Evolutionary conservation across 495 filamentous ascomycete genomes (phyloP), one percentile per base, ranked within the genome.

Genomic region (Aspergillus ellipticus): DNA sequence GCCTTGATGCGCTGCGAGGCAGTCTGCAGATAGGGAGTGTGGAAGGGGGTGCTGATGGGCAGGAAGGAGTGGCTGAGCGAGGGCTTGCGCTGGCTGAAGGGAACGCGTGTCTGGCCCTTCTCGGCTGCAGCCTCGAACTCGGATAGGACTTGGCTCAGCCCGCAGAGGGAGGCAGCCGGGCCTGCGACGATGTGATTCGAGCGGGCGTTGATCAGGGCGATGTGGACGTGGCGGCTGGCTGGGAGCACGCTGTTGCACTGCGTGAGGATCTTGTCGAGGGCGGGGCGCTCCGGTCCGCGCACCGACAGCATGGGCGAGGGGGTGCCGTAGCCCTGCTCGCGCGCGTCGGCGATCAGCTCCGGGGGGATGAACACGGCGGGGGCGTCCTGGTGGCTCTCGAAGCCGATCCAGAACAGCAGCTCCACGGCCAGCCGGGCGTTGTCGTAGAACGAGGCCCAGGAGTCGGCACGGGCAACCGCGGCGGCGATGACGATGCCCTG

Each of bases 401-500:
- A 55, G 0, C 62, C 62, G 41, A 65, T 59, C 59, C 59, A 65
- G 31, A 65, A 65, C 0, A 62, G 54, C 17, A 52, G 46, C 10
- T 52, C 51, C 10, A 60, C n/a, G 3, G 60, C 63, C 15, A 37
- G 28, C 13, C 43, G 28, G 21, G 53, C 56, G 13, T 50, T 49
- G 0, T 31, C 43, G 17, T 64, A 47, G 24, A 67, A 66, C 9
- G 56, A 47, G 10, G 59, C 51, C 65, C 65, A 70, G 20, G 51
- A 54, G 13, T 53, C 51, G 15, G 63, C 54, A 0, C 43, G 54
- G 11, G 65, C 51, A 28, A 69, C 53, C 11, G 55, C 59, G 22
- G 60, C 58, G 4, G 66, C 64, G 6, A 60, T 56, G 13, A 65
- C 55, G 16, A 67, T 65, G 16, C 66, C 66, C 35, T 68, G 66